Evolutionary conservation across 2,329 filamentous ascomycete genomes (phyloP), one percentile per base, ranked within the genome.

Genomic region (Apiospora hydei): DNA sequence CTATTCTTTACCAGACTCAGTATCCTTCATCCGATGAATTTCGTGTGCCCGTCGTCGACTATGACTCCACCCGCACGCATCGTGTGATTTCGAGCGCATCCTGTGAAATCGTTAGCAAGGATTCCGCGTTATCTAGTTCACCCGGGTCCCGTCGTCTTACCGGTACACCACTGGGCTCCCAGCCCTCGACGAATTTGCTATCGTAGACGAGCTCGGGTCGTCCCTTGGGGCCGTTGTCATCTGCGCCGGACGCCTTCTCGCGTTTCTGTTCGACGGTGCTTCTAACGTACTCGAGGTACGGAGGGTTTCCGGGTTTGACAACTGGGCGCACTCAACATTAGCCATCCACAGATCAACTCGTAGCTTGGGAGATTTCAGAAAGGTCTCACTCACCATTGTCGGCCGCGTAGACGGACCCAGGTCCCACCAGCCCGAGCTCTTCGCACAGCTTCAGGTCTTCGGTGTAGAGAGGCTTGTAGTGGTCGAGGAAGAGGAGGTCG

Each of bases 401-500:
- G 1, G 92, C 92, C 0, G 88, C 90, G 26, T 93, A 82, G 0
- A 93, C 86, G 0, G 88, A 88, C 0, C 93, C 93, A 0, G 87
- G 85, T 0, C 84, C 84, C 3, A 96, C 84, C 47, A 96, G 80
- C 0, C 86, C 87, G 6, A 95, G 83, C 51, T 92, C 86, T 82
- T 96, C 94, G 78, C 91, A 94, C 0, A 95, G 86, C 82, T 94
- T 94, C 73, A 96, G 81, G 77, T 96, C 94, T 0, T 88, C 87
- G 0, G 88, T 89, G 79, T 96, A 96, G 0, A 91, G 88, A 0
- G 92, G 91, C 81, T 96, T 95, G 82, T 92, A 92, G 80, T 96
- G 94, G 77, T 96, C 94, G 47, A 96, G 83, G 80, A 96, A 96
- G 81, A 95, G 84, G 51, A 95, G 82, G 76, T 94, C 92, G 73